Conservation (phyloP, 805 yeast genomes). For the Metschnikowia dekortorum region DNA sequence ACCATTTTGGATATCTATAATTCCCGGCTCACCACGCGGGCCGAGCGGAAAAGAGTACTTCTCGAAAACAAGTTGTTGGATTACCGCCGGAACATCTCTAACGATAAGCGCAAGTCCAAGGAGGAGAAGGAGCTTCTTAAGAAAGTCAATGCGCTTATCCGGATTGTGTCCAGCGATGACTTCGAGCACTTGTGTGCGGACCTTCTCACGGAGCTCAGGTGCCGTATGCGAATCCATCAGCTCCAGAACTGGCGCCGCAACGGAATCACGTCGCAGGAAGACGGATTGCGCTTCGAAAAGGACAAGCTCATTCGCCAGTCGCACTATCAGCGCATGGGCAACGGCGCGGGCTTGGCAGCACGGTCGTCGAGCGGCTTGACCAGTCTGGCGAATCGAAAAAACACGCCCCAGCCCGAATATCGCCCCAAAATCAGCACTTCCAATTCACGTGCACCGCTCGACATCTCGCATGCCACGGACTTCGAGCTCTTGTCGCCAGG, state of each 20-base stretch:
- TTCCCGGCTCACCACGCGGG: constrained; percentile 82
- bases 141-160: constrained; percentile 73
- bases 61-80: constrained; percentile 76
- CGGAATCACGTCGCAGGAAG: constrained; percentile 81
- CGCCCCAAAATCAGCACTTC: constrained; percentile 41
- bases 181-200: constrained; percentile 72
- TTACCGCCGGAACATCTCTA: constrained; percentile 72
- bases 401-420: constrained; percentile 35
- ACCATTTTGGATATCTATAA: constrained; percentile 86
- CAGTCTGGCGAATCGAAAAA: constrained; percentile 9
- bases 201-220: constrained; percentile 69
- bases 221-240: constrained; percentile 79
- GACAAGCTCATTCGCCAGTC: constrained; percentile 71
- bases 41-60: constrained; percentile 83
- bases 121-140: constrained; percentile 84
- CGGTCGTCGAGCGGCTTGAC: constrained; percentile 14
- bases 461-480: constrained; percentile 76
- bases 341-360: constrained; percentile 26
- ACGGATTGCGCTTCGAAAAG: constrained; percentile 80
- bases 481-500: constrained; percentile 79
- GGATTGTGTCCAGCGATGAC: constrained; percentile 77
- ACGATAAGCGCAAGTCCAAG: constrained; percentile 80
- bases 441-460: constrained; percentile 47
- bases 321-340: constrained; percentile 54
- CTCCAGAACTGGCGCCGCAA: constrained; percentile 90